Conservation (phyloP, 352 stramenopile species). For the Globisporangium recalcitrans region DNA sequence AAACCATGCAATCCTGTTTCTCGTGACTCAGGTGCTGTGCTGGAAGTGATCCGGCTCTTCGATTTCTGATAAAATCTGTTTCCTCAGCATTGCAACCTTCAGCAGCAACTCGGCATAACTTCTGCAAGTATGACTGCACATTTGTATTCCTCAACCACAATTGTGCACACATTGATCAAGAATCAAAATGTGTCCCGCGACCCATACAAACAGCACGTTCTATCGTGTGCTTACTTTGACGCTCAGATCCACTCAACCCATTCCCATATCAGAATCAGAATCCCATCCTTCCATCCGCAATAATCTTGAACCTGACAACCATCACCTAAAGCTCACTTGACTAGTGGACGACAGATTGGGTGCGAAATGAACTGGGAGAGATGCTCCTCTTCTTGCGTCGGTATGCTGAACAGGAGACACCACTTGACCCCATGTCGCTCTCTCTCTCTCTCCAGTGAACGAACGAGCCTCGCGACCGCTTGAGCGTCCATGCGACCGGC, state of each 20-base stretch:
- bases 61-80: not conserved
- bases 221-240: not conserved
- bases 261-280: too few species aligned
- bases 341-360: not conserved
- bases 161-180: not conserved
- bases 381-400: too few species aligned
- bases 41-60: not conserved
- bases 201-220: not conserved
- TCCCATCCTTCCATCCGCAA: not conserved
- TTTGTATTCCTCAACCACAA: not conserved
- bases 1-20: not conserved
- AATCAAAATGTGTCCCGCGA: not conserved
- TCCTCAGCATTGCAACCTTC: not conserved
- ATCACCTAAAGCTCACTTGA: not conserved
- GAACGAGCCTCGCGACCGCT: too few species aligned
- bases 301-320: not conserved
- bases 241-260: too few species aligned
- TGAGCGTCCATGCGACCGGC: not conserved
- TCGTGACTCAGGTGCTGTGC: too few species aligned
- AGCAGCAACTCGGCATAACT: not conserved
- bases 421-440: not conserved
- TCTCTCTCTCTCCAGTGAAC: not conserved
- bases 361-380: too few species aligned
- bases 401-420: not conserved
- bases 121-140: not conserved